Percentiles rank a stretch among this genome's conserved stretches.
These are phyloP conservation scores for Aspergillus cristatus DNA, from an alignment of 495 filamentous ascomycete species.

Conservation along the genomic window DNA sequence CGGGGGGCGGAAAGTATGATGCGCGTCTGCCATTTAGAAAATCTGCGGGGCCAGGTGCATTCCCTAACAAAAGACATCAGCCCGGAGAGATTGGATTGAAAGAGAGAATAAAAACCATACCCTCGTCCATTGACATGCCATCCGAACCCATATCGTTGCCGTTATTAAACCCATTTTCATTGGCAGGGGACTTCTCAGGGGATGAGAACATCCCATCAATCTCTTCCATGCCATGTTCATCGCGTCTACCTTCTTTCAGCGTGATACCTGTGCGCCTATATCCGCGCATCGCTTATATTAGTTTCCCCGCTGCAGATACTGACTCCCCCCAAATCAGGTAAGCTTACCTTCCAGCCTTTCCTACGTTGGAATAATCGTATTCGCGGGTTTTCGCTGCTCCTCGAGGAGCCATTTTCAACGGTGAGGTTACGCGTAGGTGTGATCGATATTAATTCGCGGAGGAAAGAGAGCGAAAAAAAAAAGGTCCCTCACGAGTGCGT, in stretches of 20 bases:
- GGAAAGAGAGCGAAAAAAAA: no score
- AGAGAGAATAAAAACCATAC: constrained; percentile 12
- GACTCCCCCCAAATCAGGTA: neutral
- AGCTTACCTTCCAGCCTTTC: constrained; percentile 53
- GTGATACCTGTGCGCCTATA: constrained; percentile 73
- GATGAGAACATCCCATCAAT: constrained; percentile 84
- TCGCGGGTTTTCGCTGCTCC: constrained; percentile 43
- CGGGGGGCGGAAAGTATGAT: constrained; percentile 24
- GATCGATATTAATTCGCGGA: no score
- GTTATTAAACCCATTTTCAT: constrained; percentile 26
- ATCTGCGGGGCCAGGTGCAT: constrained; percentile 35
- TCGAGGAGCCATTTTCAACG: constrained; percentile 37
- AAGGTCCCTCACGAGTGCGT: no score
- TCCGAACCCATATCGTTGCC: constrained; percentile 32
- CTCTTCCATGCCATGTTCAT: constrained; percentile 86
- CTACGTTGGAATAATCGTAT: constrained; percentile 54
- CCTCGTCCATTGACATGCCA: constrained; percentile 41
- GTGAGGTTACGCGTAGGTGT: neutral
- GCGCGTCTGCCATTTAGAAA: constrained; percentile 27
- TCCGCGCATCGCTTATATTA: constrained; percentile 7
- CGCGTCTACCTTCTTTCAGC: constrained; percentile 71
- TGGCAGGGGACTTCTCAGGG: constrained; percentile 53
- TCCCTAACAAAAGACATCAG: constrained; percentile 19
- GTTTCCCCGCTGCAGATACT: neutral
- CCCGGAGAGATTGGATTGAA: no score